Conservation (phyloP, 805 yeast species). For the Ascoidea asiatica region DNA sequence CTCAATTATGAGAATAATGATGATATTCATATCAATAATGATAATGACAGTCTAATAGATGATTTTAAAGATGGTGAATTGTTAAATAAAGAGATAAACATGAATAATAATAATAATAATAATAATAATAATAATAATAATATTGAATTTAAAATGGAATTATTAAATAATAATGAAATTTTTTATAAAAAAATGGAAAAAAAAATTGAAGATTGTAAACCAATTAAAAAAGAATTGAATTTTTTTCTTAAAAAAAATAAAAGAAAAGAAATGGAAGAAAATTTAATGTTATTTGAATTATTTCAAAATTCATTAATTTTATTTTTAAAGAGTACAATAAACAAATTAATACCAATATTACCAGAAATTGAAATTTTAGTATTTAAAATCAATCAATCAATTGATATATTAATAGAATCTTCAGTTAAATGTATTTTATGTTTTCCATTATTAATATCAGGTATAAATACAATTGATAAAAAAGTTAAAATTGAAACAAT, state of each 20-base stretch:
- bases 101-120: too few species aligned
- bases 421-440: conserved; percentile 6
- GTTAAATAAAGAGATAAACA: too few species aligned
- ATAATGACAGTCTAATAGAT: neutral
- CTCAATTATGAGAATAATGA: neutral
- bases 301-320: conserved; percentile 3
- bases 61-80: neutral
- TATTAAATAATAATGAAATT: neutral
- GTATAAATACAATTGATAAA: conserved; percentile 2
- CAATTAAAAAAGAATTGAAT: neutral
- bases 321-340: neutral
- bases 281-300: conserved; percentile 2
- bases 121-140: too few species aligned
- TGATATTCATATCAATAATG: too few species aligned
- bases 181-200: neutral
- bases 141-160: neutral
- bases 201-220: neutral
- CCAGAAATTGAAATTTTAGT: conserved; percentile 4
- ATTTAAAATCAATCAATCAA: neutral
- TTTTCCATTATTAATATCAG: conserved; percentile 5
- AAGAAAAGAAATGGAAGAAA: conserved; percentile 1
- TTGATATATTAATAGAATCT: conserved; percentile 1
- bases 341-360: neutral
- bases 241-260: too few species aligned
- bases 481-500: neutral